Evolutionary conservation across 2,329 filamentous ascomycete species (phyloP).

Genomic region (Talaromyces sp.): DNA sequence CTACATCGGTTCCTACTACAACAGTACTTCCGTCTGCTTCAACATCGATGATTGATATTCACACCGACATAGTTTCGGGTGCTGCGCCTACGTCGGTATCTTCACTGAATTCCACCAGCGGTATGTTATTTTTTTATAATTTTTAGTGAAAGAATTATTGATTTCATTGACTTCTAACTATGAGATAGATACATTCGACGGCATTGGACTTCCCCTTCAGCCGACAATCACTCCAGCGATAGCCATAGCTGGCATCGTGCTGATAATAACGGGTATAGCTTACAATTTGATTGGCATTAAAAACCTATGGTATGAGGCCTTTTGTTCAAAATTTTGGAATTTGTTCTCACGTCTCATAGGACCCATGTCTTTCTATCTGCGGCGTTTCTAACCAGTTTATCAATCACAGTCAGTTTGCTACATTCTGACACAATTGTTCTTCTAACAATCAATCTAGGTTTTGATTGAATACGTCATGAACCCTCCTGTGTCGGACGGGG

Average conservation of each 20-base stretch:
- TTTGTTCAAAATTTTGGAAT: background rate
- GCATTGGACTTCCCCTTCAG: constrained; percentile 57
- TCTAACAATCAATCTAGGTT: constrained; percentile 37
- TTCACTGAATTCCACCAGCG: background rate
- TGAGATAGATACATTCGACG: constrained; percentile 14
- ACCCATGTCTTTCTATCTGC: constrained; percentile 76
- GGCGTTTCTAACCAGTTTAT: constrained; percentile 65
- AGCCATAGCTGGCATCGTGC: constrained; percentile 69
- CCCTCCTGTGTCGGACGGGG: constrained; percentile 64
- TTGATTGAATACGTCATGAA: constrained; percentile 87
- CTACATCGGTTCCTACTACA: constrained; percentile 1
- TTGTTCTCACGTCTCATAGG: constrained; percentile 21
- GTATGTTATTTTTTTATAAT: background rate
- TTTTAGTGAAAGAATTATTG: background rate
- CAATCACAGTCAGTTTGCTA: constrained; percentile 53
- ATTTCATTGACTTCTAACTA: background rate
- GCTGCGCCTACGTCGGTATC: constrained; percentile 4
- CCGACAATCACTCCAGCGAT: constrained; percentile 76
- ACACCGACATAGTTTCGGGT: constrained; percentile 7
- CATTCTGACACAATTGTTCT: background rate
- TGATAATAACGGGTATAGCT: constrained; percentile 65
- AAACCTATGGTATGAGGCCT: constrained; percentile 53
- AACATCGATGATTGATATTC: constrained; percentile 10
- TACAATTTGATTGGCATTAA: constrained; percentile 78
- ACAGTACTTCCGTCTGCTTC: background rate